Evolutionary conservation across 805 yeast genomes (phyloP), one percentile per base, ranked within the genome.

Genomic region (Teunomyces stri): DNA sequence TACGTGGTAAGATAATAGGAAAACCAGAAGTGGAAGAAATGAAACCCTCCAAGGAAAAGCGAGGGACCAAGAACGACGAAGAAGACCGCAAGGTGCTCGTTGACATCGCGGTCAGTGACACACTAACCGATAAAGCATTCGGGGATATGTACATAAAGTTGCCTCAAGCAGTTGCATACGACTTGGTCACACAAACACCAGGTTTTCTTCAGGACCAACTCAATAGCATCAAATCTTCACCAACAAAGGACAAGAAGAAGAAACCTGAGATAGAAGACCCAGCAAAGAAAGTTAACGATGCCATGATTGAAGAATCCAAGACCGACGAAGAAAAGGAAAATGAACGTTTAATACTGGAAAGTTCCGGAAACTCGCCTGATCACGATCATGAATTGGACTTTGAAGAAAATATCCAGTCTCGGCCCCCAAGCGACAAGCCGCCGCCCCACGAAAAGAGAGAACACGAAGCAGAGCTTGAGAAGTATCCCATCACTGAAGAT

Each of bases 31-130:
- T 6, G 7, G 27, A 3, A 9, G 27, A 25, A 6, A 25, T 2
- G 2, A 9, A 7, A 4, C 20, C 16, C 2, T 18, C 41, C 13
- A 38, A 30, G 2, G 29, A 41, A 15, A 38, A 30, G 40, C 34
- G 11, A 13, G 34, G 13, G 4, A 10, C 34, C 15, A 21, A 21
- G 12, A 22, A 21, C 4, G 12, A 37, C 5, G 16, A 22, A 22
- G 40, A 21, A 5, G 40, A 35, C 18, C 12, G 15, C 27, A 11
- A n/a, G 5, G 79, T 75, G 9, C 64, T 79, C 22, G 61, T 73
- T 5, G 74, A 69, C 47, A 54, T 70, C 12, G 70, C 77, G 2
- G 61, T 79, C 10, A 66, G 71, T 5, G 58, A 61, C 33, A 68
- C 70, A 3, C 12, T 42, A 2, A 75, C 71, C 49, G 51, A 61